Evolutionary conservation across 768 basidiomycete species (phyloP).

Genomic region (Trametes cinnabarina): DNA sequence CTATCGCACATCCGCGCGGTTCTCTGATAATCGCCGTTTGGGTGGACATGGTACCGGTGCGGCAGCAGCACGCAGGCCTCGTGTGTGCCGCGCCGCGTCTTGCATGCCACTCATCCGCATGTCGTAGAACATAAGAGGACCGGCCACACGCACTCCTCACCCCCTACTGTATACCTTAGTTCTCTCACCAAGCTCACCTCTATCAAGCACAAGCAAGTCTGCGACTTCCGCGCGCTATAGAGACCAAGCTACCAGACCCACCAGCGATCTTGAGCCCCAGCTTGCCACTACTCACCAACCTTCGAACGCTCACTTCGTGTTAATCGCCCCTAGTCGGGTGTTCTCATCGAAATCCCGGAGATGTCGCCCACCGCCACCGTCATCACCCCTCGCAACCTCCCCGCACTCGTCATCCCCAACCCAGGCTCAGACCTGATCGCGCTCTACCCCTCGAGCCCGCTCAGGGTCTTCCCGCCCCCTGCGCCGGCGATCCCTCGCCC

Average conservation of each 20-base stretch:
- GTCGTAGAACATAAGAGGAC: constrained; percentile 9
- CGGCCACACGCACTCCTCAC: neutral
- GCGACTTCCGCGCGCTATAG: constrained; percentile 9
- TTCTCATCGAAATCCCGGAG: neutral
- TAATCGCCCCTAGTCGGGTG: too few species aligned
- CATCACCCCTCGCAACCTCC: neutral
- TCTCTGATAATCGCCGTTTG: constrained; percentile 3
- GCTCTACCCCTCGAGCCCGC: constrained; percentile 21
- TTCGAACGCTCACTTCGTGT: neutral
- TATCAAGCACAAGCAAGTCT: neutral
- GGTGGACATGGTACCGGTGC: neutral
- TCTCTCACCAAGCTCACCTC: neutral
- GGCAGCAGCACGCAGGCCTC: constrained; percentile 10
- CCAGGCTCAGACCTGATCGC: neutral
- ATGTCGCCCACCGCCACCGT: neutral
- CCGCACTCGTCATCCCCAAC: constrained; percentile 7
- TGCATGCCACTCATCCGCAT: constrained; percentile 16
- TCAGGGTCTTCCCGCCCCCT: constrained; percentile 19
- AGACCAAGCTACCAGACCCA: too few species aligned
- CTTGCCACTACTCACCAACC: neutral
- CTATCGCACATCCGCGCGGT: too few species aligned
- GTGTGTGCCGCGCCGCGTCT: constrained; percentile 7
- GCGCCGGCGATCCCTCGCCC: constrained; percentile 9
- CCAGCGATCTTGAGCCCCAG: too few species aligned
- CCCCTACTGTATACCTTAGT: neutral